Evolutionary conservation across 176 grass and related monocot species (phyloP), one percentile per base, ranked within the genome.

Genomic region (Musa troglodytarum): DNA sequence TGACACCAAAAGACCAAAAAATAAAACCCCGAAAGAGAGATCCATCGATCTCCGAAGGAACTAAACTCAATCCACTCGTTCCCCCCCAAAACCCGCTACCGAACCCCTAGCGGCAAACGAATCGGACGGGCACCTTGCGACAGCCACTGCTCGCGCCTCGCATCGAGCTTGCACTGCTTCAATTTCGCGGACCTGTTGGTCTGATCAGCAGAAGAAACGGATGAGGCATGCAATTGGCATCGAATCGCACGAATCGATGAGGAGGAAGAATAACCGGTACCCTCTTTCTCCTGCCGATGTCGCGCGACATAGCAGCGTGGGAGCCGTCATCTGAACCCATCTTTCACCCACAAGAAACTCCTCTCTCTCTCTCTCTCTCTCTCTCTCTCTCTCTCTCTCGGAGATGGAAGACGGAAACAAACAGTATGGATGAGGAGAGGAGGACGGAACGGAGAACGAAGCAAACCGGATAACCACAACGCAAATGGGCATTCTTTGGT

Each of bases 101-200:
- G 20, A 2, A 34, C 6, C 12, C 21, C 24, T 26, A 22, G 76
- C 74, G n/a, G 56, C 57, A 52, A 59, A 43, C 57, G 16, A 61
- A 61, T 61, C 14, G 57, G 19, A 3, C 57, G 74, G 86, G 71
- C 52, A 99, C 96, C 96, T 95, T 99, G 96, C 28, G 91, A 92
- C 22, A 99, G 91, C 88, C 91, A 99, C 88, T 99, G 96, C 86
- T 86, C 96, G 22, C 96, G 91, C 63, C 96, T 82, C 55, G 91
- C 92, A 70, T 99, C 96, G 56, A 92, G 85, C 83, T 99, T 99
- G 86, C 83, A 89, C 87, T 95, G 91, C 85, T 95, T 99, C 81
- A 95, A 82, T 84, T 92, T 99, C 43, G 96, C 96, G 59, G 91
- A 84, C 66, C 96, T 69, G 82, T 88, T 94, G 20, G 81, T 85